Base-by-base conservation (phyloP, 139 green algal species). In the Nannochloris sp. region DNA sequence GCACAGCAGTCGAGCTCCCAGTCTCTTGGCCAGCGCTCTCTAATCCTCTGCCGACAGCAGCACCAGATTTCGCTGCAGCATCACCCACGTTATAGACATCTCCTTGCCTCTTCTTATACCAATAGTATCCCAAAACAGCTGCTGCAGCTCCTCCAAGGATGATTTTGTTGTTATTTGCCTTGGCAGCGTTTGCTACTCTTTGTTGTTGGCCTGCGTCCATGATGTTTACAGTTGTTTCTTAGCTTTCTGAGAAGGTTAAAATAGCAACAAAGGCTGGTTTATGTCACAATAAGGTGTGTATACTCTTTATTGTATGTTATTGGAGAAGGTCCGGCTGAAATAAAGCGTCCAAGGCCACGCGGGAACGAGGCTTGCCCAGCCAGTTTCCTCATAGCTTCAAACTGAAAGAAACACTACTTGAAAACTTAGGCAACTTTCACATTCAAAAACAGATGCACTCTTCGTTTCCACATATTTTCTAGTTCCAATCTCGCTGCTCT, bases 351-450 rank as follows among this genome's bases (percentile, higher is more conserved):
- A n/a, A n/a, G n/a, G n/a, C n/a, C n/a, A n/a, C n/a, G n/a, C n/a
- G n/a, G n/a, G n/a, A n/a, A n/a, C n/a, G n/a, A n/a, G n/a, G n/a
- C n/a, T n/a, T n/a, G n/a, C n/a, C n/a, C n/a, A n/a, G n/a, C n/a
- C n/a, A n/a, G n/a, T n/a, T n/a, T n/a, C n/a, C n/a, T n/a, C n/a
- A n/a, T n/a, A n/a, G n/a, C n/a, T n/a, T n/a, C n/a, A n/a, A n/a
- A n/a, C n/a, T n/a, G n/a, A n/a, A n/a, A n/a, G n/a, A n/a, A n/a
- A n/a, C n/a, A n/a, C n/a, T n/a, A n/a, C n/a, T n/a, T n/a, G n/a
- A n/a, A n/a, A n/a, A n/a, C n/a, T n/a, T n/a, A 9, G 19, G 12
- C 15, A 13, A 81, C 73, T 30, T 61, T 70, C 5, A 81, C 73
- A 4, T 54, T 59, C 31, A 83, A 58, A 33, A 65, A 42, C 4